Conservation (phyloP, 2,329 filamentous ascomycete genomes). For the Bipolaris victoriae region DNA sequence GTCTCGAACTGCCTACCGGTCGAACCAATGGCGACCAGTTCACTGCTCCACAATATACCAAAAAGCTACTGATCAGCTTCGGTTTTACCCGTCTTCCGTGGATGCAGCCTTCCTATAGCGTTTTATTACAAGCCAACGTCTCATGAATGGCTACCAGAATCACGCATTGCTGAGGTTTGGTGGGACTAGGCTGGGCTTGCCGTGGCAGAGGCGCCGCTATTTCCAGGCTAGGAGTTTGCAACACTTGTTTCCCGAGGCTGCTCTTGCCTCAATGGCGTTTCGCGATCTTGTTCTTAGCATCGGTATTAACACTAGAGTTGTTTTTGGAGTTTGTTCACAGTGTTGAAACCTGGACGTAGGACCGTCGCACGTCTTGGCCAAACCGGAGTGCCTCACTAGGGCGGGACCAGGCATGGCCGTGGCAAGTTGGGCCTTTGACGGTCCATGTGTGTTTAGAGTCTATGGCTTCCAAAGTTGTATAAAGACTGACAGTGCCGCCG, state of each 20-base stretch:
- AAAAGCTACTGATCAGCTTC: neutral
- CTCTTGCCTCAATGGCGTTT: constrained; percentile 38
- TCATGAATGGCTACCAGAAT: constrained; percentile 13
- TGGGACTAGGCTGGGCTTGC: neutral
- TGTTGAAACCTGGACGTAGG: constrained; percentile 25
- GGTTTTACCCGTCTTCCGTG: neutral
- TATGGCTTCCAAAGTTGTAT: constrained; percentile 28
- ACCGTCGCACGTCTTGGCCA: constrained; percentile 41
- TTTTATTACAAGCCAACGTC: constrained; percentile 18
- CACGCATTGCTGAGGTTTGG: constrained; percentile 13
- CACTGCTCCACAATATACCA: neutral
- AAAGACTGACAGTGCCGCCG: constrained; percentile 30
- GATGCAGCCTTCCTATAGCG: neutral
- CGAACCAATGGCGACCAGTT: neutral
- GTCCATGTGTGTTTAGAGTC: neutral
- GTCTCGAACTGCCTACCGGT: neutral
- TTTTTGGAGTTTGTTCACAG: constrained; percentile 20
- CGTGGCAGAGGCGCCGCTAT: constrained; percentile 12
- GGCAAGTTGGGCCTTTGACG: constrained; percentile 9
- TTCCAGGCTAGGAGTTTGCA: constrained; percentile 24
- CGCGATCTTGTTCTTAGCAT: constrained; percentile 17
- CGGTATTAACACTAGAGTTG: constrained; percentile 17
- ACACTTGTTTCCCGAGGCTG: constrained; percentile 22
- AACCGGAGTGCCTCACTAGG: constrained; percentile 29
- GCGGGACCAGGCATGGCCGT: constrained; percentile 19